Conservation (phyloP, 352 stramenopile genomes). For the Albugo laibachii region DNA sequence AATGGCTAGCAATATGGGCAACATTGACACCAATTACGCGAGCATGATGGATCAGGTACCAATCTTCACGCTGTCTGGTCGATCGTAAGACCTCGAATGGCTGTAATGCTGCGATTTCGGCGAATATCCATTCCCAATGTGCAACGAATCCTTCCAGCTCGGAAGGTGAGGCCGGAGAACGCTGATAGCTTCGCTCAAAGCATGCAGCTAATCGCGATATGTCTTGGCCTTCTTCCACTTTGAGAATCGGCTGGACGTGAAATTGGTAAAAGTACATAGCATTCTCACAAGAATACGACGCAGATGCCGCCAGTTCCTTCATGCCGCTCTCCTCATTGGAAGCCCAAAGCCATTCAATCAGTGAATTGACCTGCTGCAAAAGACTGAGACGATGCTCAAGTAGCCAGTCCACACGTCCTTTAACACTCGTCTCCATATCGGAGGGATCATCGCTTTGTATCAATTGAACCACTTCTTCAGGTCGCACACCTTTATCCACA, state of each 20-base stretch:
- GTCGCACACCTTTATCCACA: neutral
- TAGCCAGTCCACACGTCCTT: conserved; percentile 79
- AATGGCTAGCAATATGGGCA: conserved; percentile 84
- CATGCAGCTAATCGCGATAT: conserved; percentile 13
- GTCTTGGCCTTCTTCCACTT: neutral
- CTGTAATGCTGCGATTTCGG: conserved; percentile 81
- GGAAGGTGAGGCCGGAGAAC: conserved; percentile 7
- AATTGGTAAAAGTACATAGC: conserved; percentile 88
- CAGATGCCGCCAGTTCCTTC: conserved; percentile 34
- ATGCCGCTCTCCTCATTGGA: conserved; percentile 14
- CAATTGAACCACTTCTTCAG: neutral
- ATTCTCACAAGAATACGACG: conserved; percentile 92
- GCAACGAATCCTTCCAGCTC: conserved; percentile 25
- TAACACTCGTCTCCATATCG: conserved; percentile 12
- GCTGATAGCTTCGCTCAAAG: conserved; percentile 16
- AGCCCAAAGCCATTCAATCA: conserved; percentile 78
- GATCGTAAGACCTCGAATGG: conserved; percentile 91
- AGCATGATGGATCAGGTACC: conserved; percentile 91
- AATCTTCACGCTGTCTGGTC: conserved; percentile 77
- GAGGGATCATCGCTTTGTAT: neutral
- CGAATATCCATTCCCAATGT: conserved; percentile 80
- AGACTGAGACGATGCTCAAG: conserved; percentile 51
- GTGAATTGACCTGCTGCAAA: conserved; percentile 82
- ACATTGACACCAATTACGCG: conserved; percentile 92
- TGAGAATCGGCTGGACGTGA: conserved; percentile 69